Conservation (phyloP, 345 rosid species). For the Brassica cretica region DNA sequence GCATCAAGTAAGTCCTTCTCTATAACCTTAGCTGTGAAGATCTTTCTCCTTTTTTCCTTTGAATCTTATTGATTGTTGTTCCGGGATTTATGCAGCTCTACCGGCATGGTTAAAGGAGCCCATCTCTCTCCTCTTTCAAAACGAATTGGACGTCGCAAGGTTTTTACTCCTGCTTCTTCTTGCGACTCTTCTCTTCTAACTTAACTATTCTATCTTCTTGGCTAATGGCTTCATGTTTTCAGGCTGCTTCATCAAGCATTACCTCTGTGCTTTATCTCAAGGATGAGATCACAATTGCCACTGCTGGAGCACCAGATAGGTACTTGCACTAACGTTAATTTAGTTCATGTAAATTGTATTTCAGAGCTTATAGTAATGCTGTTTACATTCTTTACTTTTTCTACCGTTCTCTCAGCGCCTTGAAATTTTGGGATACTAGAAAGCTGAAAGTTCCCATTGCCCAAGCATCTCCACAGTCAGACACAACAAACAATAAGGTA, state of each 20-base stretch:
- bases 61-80: slow-evolving; percentile 1
- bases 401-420: slow-evolving; percentile 46
- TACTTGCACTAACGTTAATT: slow-evolving; percentile 29
- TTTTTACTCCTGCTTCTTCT: slow-evolving; percentile 22
- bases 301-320: slow-evolving; percentile 93
- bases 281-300: slow-evolving; percentile 77
- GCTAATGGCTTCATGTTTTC: slow-evolving; percentile 36
- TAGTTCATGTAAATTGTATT: neutral
- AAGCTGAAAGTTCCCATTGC: slow-evolving; percentile 63
- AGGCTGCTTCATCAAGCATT: slow-evolving; percentile 87
- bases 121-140: slow-evolving; percentile 71
- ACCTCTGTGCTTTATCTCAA: slow-evolving; percentile 88
- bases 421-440: slow-evolving; percentile 90
- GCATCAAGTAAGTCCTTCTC: neutral
- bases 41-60: neutral
- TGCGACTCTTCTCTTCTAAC: neutral
- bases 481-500: slow-evolving; percentile 59
- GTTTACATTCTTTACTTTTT: slow-evolving; percentile 6
- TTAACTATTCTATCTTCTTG: neutral
- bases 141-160: slow-evolving; percentile 70
- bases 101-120: slow-evolving; percentile 70
- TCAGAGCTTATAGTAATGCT: neutral
- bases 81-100: slow-evolving; percentile 48
- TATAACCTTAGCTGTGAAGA: slow-evolving; percentile 1
- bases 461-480: slow-evolving; percentile 62